Base-by-base conservation (phyloP, 208 protist species). In the Leishmania tarentolae region DNA sequence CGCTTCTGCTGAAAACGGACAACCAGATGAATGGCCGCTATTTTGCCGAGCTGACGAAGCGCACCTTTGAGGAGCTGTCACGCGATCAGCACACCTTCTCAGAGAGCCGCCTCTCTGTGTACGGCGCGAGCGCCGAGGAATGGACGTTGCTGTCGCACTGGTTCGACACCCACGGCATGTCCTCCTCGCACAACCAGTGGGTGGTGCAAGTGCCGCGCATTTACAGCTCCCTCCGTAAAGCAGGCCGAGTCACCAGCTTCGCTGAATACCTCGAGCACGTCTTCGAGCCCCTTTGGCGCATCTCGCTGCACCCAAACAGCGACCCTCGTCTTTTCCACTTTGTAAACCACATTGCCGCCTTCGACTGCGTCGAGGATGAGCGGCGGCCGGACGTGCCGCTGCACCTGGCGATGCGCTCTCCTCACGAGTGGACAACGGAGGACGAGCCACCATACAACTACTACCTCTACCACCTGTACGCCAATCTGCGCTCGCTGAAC, bases 361-460 rank as follows among this genome's bases (percentile, higher is more conserved):
- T 99, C 82, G 99, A 99, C 92, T 98, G 90, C 81, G 99, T 99
- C 1, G 99, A 99, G 79, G 98, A 99, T 88, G 99, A 99, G 87
- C 84, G 86, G n/a, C 83, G 88, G 46, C 86, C 83, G 19, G 94
- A 97, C 72, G 79, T 85, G n/a, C 92, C 92, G 17, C 84, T 95
- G 19, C 69, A 87, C 73, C 84, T 87, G 31, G 88, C 90, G 40
- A 88, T 75, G 56, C 85, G 80, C 46, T 70, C 86, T n/a, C 98
- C 98, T 50, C 86, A 94, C 65, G 91, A 98, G 80, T 99, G 99
- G 99, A 95, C 83, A 7, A 87, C 78, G 1, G 90, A 95, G 31
- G 93, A 97, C 56, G 99, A 99, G 83, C 99, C 99, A 70, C 99
- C 99, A 37, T 99, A 99, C 86, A 96, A 97, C 79, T 99, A 99